Conservation (phyloP, 2,329 filamentous ascomycete genomes). For the Mycosphaerella arachidis region DNA sequence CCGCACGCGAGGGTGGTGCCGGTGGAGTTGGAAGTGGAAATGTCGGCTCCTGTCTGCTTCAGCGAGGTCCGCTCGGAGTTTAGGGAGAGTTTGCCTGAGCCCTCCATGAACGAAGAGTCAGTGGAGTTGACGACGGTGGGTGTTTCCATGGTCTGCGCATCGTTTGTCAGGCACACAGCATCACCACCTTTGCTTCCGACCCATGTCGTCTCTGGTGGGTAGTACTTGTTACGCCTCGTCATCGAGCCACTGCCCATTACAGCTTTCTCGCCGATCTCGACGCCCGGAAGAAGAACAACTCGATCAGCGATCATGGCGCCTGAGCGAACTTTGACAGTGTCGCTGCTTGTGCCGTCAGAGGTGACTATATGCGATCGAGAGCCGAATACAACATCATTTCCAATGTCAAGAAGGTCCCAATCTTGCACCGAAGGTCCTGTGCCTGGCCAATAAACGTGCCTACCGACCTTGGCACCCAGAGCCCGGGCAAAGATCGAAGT, state of each 20-base stretch:
- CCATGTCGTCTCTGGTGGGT: conserved; percentile 46
- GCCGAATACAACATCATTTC: conserved; percentile 57
- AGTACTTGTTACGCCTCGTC: conserved; percentile 44
- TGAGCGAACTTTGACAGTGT: conserved; percentile 45
- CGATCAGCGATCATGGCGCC: conserved; percentile 56
- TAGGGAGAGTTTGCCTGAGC: neutral
- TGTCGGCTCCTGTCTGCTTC: conserved; percentile 8
- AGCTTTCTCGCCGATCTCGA: conserved; percentile 45
- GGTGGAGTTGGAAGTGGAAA: conserved; percentile 24
- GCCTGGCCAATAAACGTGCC: conserved; percentile 55
- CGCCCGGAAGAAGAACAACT: conserved; percentile 50
- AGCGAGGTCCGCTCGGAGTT: conserved; percentile 7
- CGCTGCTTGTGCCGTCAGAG: conserved; percentile 49
- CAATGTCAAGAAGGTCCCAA: conserved; percentile 53
- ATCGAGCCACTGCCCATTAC: conserved; percentile 54
- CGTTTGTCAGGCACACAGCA: conserved; percentile 43
- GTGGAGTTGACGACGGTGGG: neutral
- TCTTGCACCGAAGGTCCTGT: conserved; percentile 52
- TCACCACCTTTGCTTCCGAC: conserved; percentile 52
- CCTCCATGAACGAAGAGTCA: neutral
- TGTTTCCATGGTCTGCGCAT: conserved; percentile 4
- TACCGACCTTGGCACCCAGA: conserved; percentile 51
- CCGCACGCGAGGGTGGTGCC: conserved; percentile 24
- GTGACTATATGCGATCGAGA: conserved; percentile 53
- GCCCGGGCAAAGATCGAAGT: conserved; percentile 50